Base-by-base conservation (phyloP, 2,329 filamentous ascomycete species). In the Furcasterigmium furcatum region DNA sequence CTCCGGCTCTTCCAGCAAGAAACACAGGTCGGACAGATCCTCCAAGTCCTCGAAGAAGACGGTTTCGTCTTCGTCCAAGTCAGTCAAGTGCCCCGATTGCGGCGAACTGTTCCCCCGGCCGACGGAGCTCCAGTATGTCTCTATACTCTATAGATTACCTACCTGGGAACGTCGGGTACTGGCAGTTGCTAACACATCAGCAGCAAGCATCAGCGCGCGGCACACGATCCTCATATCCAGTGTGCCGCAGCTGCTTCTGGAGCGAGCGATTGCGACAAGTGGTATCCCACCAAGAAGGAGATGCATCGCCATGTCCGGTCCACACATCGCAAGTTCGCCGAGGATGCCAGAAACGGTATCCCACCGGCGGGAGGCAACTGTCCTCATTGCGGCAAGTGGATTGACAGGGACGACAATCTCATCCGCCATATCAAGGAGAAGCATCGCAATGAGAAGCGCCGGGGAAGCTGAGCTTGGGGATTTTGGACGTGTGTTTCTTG, bases 131-230 rank as follows among this genome's bases (percentile, higher is more conserved):
- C 27, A 42, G 40, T 42, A 13, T 10, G n/a, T 18, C 34, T 5
- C 16, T 18, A 18, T 36, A 4, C 24, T n/a, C n/a, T n/a, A n/a
- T n/a, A n/a, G n/a, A n/a, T n/a, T 13, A n/a, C 12, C 8, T 39
- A 14, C 21, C 19, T 39, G 36, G 10, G 18, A 14, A 7, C 20
- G 10, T 24, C 12, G 16, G 35, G 8, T 18, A 19, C 16, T n/a
- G 24, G 12, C 19, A 9, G 24, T 27, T n/a, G 18, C 12, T 9
- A 13, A 10, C 27, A 3, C 9, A 14, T 21, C 18, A n/a, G 9
- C 19, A 42, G 40, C 19, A 42, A 42, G 40, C 40, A 42, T 25
- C n/a, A 32, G 19, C 25, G 34, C n/a, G n/a, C 16, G 22, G 27
- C 7, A 4, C 40, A 42, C 29, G 14, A 20, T 14, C 40, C 40